Conservation (phyloP, 1,139 yeast species). For the Blastobotrys malaysiensis region DNA sequence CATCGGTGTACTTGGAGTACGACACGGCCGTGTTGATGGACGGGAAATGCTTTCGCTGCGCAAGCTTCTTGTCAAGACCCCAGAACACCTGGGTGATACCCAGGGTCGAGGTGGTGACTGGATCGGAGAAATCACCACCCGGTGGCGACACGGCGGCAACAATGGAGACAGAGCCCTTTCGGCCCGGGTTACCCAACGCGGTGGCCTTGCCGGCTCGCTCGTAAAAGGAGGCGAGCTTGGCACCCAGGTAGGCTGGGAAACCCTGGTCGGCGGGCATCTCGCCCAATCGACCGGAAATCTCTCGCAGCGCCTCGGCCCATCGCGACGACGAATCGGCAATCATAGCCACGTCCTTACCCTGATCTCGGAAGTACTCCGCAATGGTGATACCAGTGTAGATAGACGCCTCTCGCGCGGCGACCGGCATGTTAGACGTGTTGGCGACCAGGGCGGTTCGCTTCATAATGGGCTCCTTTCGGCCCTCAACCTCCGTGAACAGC, state of each 20-base stretch:
- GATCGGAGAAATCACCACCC: constrained; percentile 99
- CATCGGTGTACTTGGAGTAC: constrained; percentile 90
- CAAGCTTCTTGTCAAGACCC: constrained; percentile 98
- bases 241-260: constrained; percentile 99
- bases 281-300: constrained; percentile 98
- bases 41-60: constrained; percentile 99
- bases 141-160: constrained; percentile 99
- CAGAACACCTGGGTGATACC: constrained; percentile 99
- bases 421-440: constrained; percentile 99
- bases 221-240: constrained; percentile 96
- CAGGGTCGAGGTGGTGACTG: constrained; percentile 94
- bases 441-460: constrained; percentile 98
- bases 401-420: constrained; percentile 99
- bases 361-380: constrained; percentile 99
- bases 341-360: constrained; percentile 98
- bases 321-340: constrained; percentile 99
- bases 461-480: constrained; percentile 98
- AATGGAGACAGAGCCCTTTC: constrained; percentile 94
- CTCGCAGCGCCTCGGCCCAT: constrained; percentile 99
- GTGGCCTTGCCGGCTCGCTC: constrained; percentile 99
- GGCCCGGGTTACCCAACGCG: constrained; percentile 93
- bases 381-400: constrained; percentile 97
- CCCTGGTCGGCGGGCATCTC: constrained; percentile 99
- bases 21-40: constrained; percentile 94
- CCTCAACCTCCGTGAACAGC: constrained; percentile 80